Evolutionary conservation across 2,329 filamentous ascomycete genomes (phyloP), one percentile per base, ranked within the genome.

Genomic region (Cytospora leucostoma): DNA sequence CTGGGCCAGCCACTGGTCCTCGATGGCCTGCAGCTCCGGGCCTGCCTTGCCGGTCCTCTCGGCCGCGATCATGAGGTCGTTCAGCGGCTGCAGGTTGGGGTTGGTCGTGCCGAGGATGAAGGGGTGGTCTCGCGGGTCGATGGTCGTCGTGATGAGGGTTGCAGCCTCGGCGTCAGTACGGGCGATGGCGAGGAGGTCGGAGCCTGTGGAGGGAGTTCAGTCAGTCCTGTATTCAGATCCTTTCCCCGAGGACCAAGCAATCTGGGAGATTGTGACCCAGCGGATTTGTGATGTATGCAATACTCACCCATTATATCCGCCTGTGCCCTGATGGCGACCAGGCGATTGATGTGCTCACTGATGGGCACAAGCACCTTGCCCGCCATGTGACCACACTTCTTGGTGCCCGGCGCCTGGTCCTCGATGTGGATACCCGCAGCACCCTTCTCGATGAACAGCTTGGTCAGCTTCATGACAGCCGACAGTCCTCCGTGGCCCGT

Each of bases 331-430:
- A 99, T 98, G 70, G 95, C 93, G 57, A 99, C 93, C 61, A 99
- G 84, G 61, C 95, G 90, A 82, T 97, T 98, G 80, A 98, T 97
- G 82, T 99, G 95, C 81, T 99, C 95, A 78, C 88, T 91, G 74
- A 97, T 96, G 57, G 95, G 95, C 59, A 99, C 95, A 65, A 99
- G 83, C 51, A 98, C 95, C 81, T 98, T 98, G 73, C 95, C 95
- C 69, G 95, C 95, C 95, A 98, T 98, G 80, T 98, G 95, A 67
- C 95, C 95, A 77, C 95, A 99, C 86, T 99, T 99, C 87, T 99
- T 99, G 56, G 95, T 98, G 61, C 95, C 95, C 3, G 95, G 94
- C 4, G 95, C 94, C 79, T 98, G 95, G 76, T 99, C 95, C 79
- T 99, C 95, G 70, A 99, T 97, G 79, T 99, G 95, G 73, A 99